Percentiles rank a stretch among this genome's conserved stretches.
Evolutionary conservation across 1,284 basidiomycete genomes (phyloP).

Genomic region (Trichosporon sp.): DNA sequence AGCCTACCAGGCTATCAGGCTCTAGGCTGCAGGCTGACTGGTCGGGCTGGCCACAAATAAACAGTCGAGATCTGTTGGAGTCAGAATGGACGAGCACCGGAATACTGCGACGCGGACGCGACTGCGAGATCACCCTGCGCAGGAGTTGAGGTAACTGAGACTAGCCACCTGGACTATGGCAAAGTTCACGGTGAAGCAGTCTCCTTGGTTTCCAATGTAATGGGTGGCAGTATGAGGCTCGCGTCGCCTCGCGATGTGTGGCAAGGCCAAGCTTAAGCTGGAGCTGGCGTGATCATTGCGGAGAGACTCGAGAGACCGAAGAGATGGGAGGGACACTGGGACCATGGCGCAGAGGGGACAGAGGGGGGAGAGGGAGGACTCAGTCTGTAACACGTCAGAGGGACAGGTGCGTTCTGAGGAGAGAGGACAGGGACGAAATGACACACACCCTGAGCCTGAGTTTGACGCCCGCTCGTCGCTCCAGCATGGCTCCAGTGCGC

Average conservation of each 20-base stretch:
- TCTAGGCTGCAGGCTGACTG: too few species aligned
- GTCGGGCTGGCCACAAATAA: too few species aligned
- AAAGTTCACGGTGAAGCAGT: conserved; percentile 13
- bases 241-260: neutral
- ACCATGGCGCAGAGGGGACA: neutral
- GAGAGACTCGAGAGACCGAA: neutral
- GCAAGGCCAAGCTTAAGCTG: conserved; percentile 4
- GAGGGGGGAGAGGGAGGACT: neutral
- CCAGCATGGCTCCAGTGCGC: neutral
- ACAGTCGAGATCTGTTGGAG: neutral
- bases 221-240: neutral
- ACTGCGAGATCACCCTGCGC: neutral
- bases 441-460: conserved; percentile 13
- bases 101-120: neutral
- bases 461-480: neutral
- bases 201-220: conserved; percentile 10
- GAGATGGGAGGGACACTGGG: too few species aligned
- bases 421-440: conserved; percentile 5
- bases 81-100: neutral
- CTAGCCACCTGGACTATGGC: neutral
- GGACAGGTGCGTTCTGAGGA: conserved; percentile 11
- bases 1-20: too few species aligned
- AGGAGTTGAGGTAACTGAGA: neutral
- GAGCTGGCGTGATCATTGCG: conserved; percentile 2
- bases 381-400: conserved; percentile 15